Evolutionary conservation across 352 stramenopile species (phyloP).

Genomic region (Globisporangium radiosum): DNA sequence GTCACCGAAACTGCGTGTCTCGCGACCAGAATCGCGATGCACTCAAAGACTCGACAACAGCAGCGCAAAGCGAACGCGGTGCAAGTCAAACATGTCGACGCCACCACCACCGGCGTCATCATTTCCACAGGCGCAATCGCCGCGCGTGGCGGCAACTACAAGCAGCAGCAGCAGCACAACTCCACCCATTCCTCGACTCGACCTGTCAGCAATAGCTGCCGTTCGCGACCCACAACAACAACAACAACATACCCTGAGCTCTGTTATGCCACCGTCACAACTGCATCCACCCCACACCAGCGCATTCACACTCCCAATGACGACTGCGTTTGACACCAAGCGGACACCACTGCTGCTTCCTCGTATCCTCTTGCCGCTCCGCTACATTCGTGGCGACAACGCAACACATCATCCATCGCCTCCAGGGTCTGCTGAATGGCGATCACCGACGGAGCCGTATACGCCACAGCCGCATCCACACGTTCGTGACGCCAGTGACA

Average conservation of each 20-base stretch:
- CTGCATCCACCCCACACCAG: not conserved
- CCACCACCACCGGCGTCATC: not conserved
- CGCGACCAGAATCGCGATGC: too few relatives aligned
- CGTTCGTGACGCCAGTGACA: not conserved
- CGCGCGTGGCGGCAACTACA: not conserved
- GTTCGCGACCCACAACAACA: not conserved
- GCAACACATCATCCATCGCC: not conserved
- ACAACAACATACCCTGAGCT: not conserved
- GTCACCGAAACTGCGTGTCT: too few relatives aligned
- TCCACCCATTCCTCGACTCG: not conserved
- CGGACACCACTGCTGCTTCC: conserved; percentile 6
- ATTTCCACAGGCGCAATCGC: not conserved
- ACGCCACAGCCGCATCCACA: not conserved
- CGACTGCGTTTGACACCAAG: not conserved
- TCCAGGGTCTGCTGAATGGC: not conserved
- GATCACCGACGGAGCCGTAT: not conserved
- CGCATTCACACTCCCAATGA: not conserved
- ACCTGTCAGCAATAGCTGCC: conserved; percentile 1
- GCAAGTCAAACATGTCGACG: not conserved
- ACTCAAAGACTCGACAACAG: too few relatives aligned
- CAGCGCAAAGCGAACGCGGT: not conserved
- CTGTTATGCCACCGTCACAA: not conserved
- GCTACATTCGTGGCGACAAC: not conserved
- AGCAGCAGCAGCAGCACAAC: too few relatives aligned
- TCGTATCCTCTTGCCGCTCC: conserved; percentile 9